Conservation (phyloP, 176 grass and related monocot genomes). For the Panicum miliaceum region DNA sequence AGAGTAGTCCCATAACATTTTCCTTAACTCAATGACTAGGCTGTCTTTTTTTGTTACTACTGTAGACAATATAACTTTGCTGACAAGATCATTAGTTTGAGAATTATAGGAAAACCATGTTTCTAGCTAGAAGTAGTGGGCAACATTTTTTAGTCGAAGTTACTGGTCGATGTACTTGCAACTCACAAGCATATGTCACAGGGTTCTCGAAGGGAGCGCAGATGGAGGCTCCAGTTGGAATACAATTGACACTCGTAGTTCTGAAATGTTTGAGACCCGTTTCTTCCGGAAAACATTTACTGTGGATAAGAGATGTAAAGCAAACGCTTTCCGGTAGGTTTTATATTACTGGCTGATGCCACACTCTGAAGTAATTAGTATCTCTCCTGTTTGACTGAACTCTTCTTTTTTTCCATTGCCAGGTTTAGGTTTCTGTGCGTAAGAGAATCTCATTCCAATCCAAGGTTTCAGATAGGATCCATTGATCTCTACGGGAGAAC, state of each 20-base stretch:
- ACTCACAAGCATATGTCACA: slow-evolving; percentile 30
- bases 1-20: background rate
- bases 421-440: slow-evolving; percentile 74
- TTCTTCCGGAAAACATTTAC: slow-evolving; percentile 76
- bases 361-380: background rate
- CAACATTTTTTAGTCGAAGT: slow-evolving; percentile 5
- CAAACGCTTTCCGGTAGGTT: slow-evolving; percentile 75
- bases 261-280: slow-evolving; percentile 66
- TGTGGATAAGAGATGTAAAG: slow-evolving; percentile 46
- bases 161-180: background rate
- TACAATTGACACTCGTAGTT: slow-evolving; percentile 62
- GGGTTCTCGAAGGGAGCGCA: slow-evolving; percentile 82
- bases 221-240: slow-evolving; percentile 76
- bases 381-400: slow-evolving; percentile 17
- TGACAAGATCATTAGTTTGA: slow-evolving; percentile 4
- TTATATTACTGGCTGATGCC: slow-evolving; percentile 1
- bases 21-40: background rate
- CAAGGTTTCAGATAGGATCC: slow-evolving; percentile 96
- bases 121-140: background rate
- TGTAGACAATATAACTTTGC: background rate
- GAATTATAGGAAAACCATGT: background rate
- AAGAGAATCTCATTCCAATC: slow-evolving; percentile 64
- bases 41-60: background rate
- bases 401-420: slow-evolving; percentile 29
- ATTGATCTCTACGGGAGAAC: slow-evolving; percentile 75